Conservation (phyloP, 768 basidiomycete genomes). For the Termitomyces sp. region DNA sequence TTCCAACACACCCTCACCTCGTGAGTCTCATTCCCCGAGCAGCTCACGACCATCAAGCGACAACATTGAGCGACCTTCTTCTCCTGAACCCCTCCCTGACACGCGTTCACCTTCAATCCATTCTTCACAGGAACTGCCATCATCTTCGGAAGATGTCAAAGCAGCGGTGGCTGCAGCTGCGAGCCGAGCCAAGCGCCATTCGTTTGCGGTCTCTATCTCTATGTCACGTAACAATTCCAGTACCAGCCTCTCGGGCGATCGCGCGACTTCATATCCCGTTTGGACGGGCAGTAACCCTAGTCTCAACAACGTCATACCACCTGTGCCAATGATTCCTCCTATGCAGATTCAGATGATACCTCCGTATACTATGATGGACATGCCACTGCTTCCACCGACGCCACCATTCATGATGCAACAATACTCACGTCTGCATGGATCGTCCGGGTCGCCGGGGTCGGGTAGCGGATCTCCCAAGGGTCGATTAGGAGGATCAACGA, state of each 20-base stretch:
- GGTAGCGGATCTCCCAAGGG: constrained; percentile 25
- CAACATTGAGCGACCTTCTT: constrained; percentile 24
- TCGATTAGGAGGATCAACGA: constrained; percentile 31
- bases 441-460: constrained; percentile 30
- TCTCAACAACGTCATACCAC: constrained; percentile 32
- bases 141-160: constrained; percentile 57
- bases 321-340: constrained; percentile 23
- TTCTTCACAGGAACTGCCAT: constrained; percentile 38
- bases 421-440: constrained; percentile 36
- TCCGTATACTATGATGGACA: constrained; percentile 46
- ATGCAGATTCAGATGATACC: constrained; percentile 32
- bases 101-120: constrained; percentile 55
- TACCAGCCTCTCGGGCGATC: constrained; percentile 17
- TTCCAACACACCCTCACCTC: constrained; percentile 28
- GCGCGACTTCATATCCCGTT: constrained; percentile 30
- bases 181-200: constrained; percentile 36
- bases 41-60: constrained; percentile 51
- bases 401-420: constrained; percentile 76
- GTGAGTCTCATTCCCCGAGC: constrained; percentile 34
- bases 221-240: constrained; percentile 26
- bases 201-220: constrained; percentile 29
- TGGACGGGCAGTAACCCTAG: constrained; percentile 39
- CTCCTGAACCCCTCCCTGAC: constrained; percentile 29
- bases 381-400: constrained; percentile 69
- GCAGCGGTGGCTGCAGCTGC: constrained; percentile 31